These are phyloP conservation scores for Silene vulgaris DNA, from an alignment of 179 eudicot species.

Conservation along the genomic window DNA sequence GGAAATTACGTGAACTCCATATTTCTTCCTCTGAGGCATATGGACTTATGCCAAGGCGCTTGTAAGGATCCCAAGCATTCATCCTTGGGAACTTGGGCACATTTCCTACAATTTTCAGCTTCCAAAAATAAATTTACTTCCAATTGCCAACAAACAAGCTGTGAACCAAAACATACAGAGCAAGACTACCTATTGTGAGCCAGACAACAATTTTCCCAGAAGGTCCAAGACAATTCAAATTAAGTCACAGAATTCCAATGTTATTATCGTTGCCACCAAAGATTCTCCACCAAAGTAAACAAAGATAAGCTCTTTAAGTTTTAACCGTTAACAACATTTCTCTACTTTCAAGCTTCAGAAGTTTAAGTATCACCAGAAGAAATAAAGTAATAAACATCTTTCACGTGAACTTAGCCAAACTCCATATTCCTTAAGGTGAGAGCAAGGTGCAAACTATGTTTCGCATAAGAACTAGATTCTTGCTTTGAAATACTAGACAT, in stretches of 20 bases:
- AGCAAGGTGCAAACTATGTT: no score
- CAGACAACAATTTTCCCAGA: neutral
- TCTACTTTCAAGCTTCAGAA: neutral
- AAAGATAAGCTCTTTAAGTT: neutral
- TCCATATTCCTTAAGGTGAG: neutral
- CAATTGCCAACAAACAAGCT: constrained; percentile 1
- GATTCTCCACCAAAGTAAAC: neutral
- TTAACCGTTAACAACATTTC: neutral
- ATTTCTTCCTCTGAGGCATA: constrained; percentile 95
- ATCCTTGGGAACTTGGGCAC: constrained; percentile 54
- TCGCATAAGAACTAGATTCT: neutral
- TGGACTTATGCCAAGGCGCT: constrained; percentile 75
- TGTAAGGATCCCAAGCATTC: constrained; percentile 88
- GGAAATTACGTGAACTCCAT: constrained; percentile 87
- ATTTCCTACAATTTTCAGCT: constrained; percentile 37
- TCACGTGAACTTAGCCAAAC: neutral
- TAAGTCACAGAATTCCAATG: neutral
- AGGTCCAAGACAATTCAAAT: neutral
- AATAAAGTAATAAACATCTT: neutral
- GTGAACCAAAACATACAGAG: neutral
- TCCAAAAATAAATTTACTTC: neutral
- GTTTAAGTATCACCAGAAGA: neutral
- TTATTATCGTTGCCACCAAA: neutral
- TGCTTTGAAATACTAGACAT: neutral
- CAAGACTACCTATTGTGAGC: neutral